These are phyloP conservation scores for Aquanectria penicillioides DNA, from an alignment of 2,329 filamentous ascomycete species.

Conservation along the genomic window DNA sequence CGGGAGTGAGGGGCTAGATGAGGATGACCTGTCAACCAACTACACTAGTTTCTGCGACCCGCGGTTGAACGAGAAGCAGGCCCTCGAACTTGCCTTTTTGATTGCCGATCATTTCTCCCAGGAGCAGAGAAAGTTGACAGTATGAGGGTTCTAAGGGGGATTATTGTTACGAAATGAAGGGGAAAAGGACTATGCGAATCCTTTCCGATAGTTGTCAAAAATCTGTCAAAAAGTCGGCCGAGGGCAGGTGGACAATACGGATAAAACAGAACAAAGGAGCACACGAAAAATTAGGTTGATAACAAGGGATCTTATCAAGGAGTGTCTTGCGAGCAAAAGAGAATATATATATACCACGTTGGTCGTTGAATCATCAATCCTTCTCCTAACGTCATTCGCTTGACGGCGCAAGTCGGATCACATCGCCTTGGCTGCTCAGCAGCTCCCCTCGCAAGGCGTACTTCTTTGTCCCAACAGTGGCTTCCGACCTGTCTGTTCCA, in stretches of 20 bases:
- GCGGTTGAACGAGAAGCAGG: constrained; percentile 95
- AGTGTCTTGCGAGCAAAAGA: constrained; percentile 15
- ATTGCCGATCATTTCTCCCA: constrained; percentile 81
- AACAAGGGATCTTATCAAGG: constrained; percentile 4
- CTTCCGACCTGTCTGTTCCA: neutral
- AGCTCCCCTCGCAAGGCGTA: neutral
- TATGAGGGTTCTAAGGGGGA: neutral
- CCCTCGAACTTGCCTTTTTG: constrained; percentile 91
- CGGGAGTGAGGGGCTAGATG: constrained; percentile 85
- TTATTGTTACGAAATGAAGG: neutral
- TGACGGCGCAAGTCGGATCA: neutral
- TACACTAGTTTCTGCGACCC: constrained; percentile 98
- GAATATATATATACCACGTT: constrained; percentile 1
- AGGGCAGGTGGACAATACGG: neutral
- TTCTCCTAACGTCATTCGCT: constrained; percentile 23
- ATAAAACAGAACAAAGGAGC: no score
- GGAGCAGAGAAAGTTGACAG: constrained; percentile 36
- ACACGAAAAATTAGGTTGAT: no score
- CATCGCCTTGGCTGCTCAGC: constrained; percentile 3
- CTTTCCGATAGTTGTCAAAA: no score
- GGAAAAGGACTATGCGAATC: no score
- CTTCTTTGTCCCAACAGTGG: neutral
- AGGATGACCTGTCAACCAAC: constrained; percentile 88
- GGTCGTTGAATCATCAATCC: constrained; percentile 19
- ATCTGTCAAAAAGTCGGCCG: no score